Base-by-base conservation (phyloP, 768 basidiomycete species). In the Suillus occidentalis region DNA sequence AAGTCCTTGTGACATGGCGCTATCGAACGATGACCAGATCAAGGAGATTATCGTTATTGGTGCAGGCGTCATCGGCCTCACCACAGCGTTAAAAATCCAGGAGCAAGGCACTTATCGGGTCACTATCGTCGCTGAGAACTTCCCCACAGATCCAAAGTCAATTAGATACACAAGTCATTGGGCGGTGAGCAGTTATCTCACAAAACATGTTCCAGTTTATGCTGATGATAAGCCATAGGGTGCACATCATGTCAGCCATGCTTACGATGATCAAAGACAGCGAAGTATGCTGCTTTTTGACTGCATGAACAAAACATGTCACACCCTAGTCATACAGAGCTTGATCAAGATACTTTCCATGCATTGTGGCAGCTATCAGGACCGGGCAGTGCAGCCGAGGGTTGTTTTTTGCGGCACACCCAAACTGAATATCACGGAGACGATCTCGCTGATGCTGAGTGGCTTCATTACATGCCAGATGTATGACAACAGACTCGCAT, bases 101-200 rank as follows among this genome's bases (percentile, higher is more conserved):
- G 85, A 89, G 68, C 80, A 79, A 18, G 85, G 85, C 10, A 80
- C 78, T 6, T 89, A 90, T 70, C 76, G 78, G 4, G 91, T 94
- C 20, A 86, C 85, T 2, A 81, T 95, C 60, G 75, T 94, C 13
- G 89, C 92, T 0, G 90, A 92, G 60, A 79, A 82, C 2, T 80
- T 93, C 47, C 92, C 92, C 0, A 87, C 81, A 45, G 93, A 94
- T 73, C 82, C 85, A 1, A 89, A 88, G 76, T 83, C 81, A n/a
- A 87, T 89, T 72, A 82, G 82, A 61, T 94, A 91, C 69, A 91
- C 93, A 2, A 91, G 90, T 72, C 85, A 85, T 40, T 94, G 92
- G 92, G 92, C 92, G 43, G 92, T 91, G 67, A 67, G 88, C 79
- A 25, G 16, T 31, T 14, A 31, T 22, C 25, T 20, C 47, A 20